phyloP scores from a whole-genome alignment of 768 basidiomycete genomes.

The Phlebiopsis flavidoalba region DNA sequence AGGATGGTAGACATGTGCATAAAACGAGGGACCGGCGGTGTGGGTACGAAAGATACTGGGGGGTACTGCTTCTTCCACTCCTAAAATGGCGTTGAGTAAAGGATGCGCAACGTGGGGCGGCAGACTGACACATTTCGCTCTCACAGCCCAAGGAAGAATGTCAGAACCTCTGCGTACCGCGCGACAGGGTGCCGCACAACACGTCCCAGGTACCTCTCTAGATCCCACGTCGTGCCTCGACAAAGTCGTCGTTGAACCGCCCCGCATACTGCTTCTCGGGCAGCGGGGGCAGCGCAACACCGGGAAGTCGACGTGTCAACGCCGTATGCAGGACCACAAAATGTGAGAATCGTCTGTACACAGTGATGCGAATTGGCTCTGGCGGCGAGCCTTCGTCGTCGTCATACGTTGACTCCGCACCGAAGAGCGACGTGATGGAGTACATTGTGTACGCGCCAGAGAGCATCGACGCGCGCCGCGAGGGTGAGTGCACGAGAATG shows the following conservation, averaged over 20 bases:
- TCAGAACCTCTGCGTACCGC: slow-evolving; percentile 72
- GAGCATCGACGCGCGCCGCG: slow-evolving; percentile 62
- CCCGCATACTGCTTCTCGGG: slow-evolving; percentile 86
- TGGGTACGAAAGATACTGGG: slow-evolving; percentile 51
- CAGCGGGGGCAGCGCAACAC: slow-evolving; percentile 73
- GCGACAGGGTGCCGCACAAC: slow-evolving; percentile 74
- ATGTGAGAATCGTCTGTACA: slow-evolving; percentile 79
- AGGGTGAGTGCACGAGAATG: slow-evolving; percentile 74
- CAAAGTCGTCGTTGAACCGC: slow-evolving; percentile 74
- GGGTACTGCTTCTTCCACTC: slow-evolving; percentile 68
- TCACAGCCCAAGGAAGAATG: slow-evolving; percentile 78
- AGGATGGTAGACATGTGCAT: slow-evolving; percentile 77
- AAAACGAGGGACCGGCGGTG: slow-evolving; percentile 75
- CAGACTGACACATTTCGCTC: slow-evolving; percentile 58
- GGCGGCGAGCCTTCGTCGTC: slow-evolving; percentile 19
- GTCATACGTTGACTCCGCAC: slow-evolving; percentile 22
- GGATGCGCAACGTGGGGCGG: background rate
- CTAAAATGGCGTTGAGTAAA: slow-evolving; percentile 29
- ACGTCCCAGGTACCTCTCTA: slow-evolving; percentile 71
- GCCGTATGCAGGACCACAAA: slow-evolving; percentile 76
- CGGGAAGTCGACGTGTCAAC: slow-evolving; percentile 62
- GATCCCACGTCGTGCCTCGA: slow-evolving; percentile 79
- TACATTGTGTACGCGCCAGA: slow-evolving; percentile 75
- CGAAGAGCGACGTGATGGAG: slow-evolving; percentile 71
- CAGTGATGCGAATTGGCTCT: slow-evolving; percentile 57